Evolutionary conservation across 345 rosid genomes (phyloP), one percentile per base, ranked within the genome.

Genomic region (Mangifera indica): DNA sequence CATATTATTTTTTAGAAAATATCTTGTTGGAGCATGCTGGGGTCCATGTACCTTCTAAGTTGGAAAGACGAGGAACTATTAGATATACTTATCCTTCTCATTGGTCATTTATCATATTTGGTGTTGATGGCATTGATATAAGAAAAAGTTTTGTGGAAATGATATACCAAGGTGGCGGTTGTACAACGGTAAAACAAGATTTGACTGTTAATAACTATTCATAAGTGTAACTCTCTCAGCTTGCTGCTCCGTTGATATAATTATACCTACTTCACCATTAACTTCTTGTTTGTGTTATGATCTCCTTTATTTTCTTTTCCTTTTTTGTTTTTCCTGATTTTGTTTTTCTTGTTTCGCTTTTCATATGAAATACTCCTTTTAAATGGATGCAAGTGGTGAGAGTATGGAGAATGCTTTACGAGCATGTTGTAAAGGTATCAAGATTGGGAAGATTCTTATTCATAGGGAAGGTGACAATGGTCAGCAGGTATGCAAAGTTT

Each of bases 401-500:
- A 95, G 99, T 76, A 95, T 95, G 99, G 98, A 95, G 80, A 95
- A 95, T 77, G 99, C 99, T 59, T 78, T 92, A 78, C 88, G 99
- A 64, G 99, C 99, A 37, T 95, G 99, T 75, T 95, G 98, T 81
- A 95, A 95, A 82, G 98, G 97, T 62, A 92, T 95, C 84, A 95
- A 95, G 80, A 88, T 95, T 14, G 99, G 98, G 76, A 95, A 92
- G 83, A 92, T 95, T 67, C 89, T 95, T 46, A 95, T 95, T 78
- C 99, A 95, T 71, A 86, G 99, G 72, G 99, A 92, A 87, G 98
- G 98, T 3, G 98, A 95, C 85, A 89, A 95, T 42, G 99, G 99
- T 67, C 96, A 95, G 80, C 90, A 95, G 81, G 99, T 95, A 71
- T 67, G 78, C 66, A 60, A 59, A 57, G 66, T 65, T 60, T 53